Percentiles rank a stretch among this genome's conserved stretches.
Conservation (phyloP, 1,284 basidiomycete genomes). For the Cutaneotrichosporon mucoides region DNA sequence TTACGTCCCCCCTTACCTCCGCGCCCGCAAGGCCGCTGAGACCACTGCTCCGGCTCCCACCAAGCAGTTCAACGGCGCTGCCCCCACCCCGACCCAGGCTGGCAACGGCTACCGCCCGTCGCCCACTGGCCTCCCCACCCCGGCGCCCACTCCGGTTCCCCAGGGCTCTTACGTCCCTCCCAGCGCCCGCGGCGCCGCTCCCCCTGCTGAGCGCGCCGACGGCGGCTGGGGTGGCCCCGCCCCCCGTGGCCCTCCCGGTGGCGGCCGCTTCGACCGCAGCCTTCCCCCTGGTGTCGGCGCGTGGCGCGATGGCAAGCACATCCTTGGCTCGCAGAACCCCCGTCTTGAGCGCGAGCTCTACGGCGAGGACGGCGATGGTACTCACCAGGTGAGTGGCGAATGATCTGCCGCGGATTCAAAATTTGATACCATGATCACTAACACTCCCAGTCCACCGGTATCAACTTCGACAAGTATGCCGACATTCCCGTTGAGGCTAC, state of each 20-base stretch:
- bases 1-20: slow-evolving; percentile 87
- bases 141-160: slow-evolving; percentile 40
- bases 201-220: slow-evolving; percentile 40
- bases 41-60: slow-evolving; percentile 10
- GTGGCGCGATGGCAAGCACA: slow-evolving; percentile 88
- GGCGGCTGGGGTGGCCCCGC: slow-evolving; percentile 54
- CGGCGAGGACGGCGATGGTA: slow-evolving; percentile 75
- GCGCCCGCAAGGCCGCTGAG: slow-evolving; percentile 53
- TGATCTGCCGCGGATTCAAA: slow-evolving; percentile 8
- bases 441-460: slow-evolving; percentile 85
- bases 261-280: slow-evolving; percentile 48
- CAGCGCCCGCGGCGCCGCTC: slow-evolving; percentile 41
- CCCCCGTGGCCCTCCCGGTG: slow-evolving; percentile 46
- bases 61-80: slow-evolving; percentile 18
- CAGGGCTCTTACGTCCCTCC: slow-evolving; percentile 56
- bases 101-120: slow-evolving; percentile 36
- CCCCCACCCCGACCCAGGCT: slow-evolving; percentile 24
- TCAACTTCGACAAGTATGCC: slow-evolving; percentile 99
- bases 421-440: slow-evolving; percentile 8
- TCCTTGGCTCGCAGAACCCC: slow-evolving; percentile 72
- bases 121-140: slow-evolving; percentile 42
- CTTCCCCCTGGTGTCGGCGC: slow-evolving; percentile 64
- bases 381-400: slow-evolving; percentile 47
- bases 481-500: slow-evolving; percentile 99
- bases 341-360: slow-evolving; percentile 94